Evolutionary conservation across 768 basidiomycete genomes (phyloP).

Genomic region (Hebeloma cylindrosporum): DNA sequence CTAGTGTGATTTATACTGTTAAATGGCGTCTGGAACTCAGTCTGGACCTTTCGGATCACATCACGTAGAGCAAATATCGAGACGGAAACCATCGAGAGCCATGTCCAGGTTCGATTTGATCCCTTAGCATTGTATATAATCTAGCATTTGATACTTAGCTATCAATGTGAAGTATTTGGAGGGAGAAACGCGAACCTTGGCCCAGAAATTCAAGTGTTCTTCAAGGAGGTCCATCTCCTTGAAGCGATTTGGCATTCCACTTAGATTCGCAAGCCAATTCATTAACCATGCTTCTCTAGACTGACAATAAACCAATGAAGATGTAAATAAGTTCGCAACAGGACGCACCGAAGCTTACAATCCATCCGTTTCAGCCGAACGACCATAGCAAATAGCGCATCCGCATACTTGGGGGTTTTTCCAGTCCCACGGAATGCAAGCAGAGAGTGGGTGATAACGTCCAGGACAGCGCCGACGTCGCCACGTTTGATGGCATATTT

Average conservation of each 20-base stretch:
- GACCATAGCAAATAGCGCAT: slow-evolving; percentile 14
- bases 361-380: slow-evolving; percentile 14
- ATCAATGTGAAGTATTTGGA: background rate
- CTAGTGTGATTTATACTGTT: slow-evolving; percentile 15
- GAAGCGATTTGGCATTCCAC: slow-evolving; percentile 15
- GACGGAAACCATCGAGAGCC: slow-evolving; percentile 18
- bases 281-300: slow-evolving; percentile 10
- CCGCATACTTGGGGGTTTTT: slow-evolving; percentile 20
- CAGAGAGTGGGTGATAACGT: slow-evolving; percentile 15
- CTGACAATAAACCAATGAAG: background rate
- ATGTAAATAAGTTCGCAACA: background rate
- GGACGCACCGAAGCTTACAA: slow-evolving; percentile 10
- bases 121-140: slow-evolving; percentile 19
- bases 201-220: slow-evolving; percentile 26
- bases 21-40: slow-evolving; percentile 14
- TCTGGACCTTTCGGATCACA: slow-evolving; percentile 14
- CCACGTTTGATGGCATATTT: slow-evolving; percentile 16
- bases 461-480: slow-evolving; percentile 16
- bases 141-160: background rate
- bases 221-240: slow-evolving; percentile 27
- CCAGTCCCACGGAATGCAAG: slow-evolving; percentile 17
- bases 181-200: slow-evolving; percentile 17
- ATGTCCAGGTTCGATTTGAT: slow-evolving; percentile 15
- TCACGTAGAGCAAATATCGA: slow-evolving; percentile 18
- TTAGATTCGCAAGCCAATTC: slow-evolving; percentile 27